Conservation (phyloP, 164 flowering plant species). For the Pachysandra terminalis region DNA sequence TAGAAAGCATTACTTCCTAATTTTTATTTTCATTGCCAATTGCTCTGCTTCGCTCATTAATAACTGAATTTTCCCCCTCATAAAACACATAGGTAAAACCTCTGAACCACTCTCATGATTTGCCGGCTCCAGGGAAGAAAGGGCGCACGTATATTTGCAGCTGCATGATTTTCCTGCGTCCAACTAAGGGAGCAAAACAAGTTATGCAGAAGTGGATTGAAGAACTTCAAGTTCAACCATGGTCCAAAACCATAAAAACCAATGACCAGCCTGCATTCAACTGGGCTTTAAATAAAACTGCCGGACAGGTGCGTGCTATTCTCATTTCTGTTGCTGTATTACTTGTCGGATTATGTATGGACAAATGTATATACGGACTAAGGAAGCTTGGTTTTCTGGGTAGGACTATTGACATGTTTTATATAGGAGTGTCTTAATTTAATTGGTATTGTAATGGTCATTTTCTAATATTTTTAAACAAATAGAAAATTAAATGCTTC, state of each 20-base stretch:
- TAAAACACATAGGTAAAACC: slow-evolving; percentile 78
- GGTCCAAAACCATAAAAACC: slow-evolving; percentile 77
- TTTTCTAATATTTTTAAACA: too few species aligned
- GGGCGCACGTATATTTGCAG: slow-evolving; percentile 96
- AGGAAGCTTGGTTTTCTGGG: neutral
- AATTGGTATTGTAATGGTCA: neutral
- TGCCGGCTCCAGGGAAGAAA: slow-evolving; percentile 97
- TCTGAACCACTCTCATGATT: slow-evolving; percentile 72
- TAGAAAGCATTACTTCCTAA: too few species aligned
- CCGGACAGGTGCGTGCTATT: slow-evolving; percentile 54
- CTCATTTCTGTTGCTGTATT: neutral
- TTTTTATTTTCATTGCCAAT: too few species aligned
- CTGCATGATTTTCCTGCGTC: slow-evolving; percentile 91
- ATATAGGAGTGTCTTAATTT: too few species aligned
- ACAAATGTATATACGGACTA: neutral
- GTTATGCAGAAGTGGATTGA: slow-evolving; percentile 94
- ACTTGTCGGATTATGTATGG: neutral
- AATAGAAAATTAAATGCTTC: too few species aligned
- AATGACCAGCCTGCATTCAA: slow-evolving; percentile 98
- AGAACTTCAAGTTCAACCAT: slow-evolving; percentile 83
- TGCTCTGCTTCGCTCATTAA: neutral
- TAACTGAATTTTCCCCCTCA: slow-evolving; percentile 13
- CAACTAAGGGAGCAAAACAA: slow-evolving; percentile 79
- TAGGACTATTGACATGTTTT: neutral
- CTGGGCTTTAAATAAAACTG: slow-evolving; percentile 86